Evolutionary conservation across 805 yeast species (phyloP), one percentile per base, ranked within the genome.

Genomic region (Kluyveromyces nonfermentans): DNA sequence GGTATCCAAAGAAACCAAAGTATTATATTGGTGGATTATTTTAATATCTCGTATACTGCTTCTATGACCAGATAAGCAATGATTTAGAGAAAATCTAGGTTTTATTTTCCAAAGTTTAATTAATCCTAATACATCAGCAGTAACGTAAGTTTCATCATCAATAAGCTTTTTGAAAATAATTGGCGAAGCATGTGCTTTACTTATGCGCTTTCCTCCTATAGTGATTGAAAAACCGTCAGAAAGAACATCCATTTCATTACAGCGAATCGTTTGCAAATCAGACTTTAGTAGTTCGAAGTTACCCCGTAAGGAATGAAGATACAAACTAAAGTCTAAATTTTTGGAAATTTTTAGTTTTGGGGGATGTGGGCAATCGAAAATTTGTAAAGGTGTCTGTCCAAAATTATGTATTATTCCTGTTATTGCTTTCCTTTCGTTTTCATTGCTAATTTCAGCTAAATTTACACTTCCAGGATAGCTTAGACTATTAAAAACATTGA

Each of bases 401-500:
- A 87, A 87, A 61, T 87, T 87, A 57, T 88, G 93, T 41, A 87
- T 87, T 52, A 84, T 83, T 1, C 95, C 89, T 18, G 86, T 82
- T 2, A 83, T 72, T 1, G 95, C 90, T 33, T 78, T 69, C 50
- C 80, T 72, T 60, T 87, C 95, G 48, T 74, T 71, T 32, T 79
- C 86, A 56, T 86, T 89, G 47, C 75, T 71, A 45, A 87, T 81
- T 18, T 71, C 71, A 48, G 85, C 95, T 43, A 87, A 64, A 57
- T 87, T 78, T 16, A 85, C 80, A 0, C 89, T 85, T 2, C 96
- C 96, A 43, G 82, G 82, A 56, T 87, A 87, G 44, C 95, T 85
- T 50, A 84, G 68, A 58, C 81, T 85, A 62, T 86, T 93, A 63
- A 85, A 87, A 2, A 87, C 90, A 58, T 87, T 87, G 15, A 81